Evolutionary conservation across 2,329 filamentous ascomycete genomes (phyloP), one percentile per base, ranked within the genome.

Genomic region (Curvularia hawaiiensis): DNA sequence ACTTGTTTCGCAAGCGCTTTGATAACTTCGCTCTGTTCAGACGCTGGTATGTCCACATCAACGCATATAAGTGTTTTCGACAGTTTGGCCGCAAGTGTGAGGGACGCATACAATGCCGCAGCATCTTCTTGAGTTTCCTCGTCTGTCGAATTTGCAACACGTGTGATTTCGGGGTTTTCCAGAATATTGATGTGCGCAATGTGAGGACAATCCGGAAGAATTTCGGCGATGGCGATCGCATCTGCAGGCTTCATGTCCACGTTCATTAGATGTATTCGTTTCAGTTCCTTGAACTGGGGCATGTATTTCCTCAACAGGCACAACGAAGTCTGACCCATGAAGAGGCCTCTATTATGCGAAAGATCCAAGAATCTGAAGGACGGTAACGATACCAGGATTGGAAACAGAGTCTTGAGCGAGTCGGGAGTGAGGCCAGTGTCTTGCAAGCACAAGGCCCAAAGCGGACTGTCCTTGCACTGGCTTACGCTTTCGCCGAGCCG

Each of bases 1-100:
- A 97, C 90, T 75, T 97, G 93, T 70, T 94, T 96, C 0, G 92
- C 93, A 66, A 97, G 83, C 3, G 92, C 93, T 76, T 92, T 96
- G 68, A 97, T 90, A 24, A 97, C 86, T 73, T 97, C 95, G 53
- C 90, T 91, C n/a, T 90, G 90, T 54, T 91, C 88, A 22, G 88
- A 82, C 31, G 84, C 88, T 0, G 94, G 95, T 2, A 96, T 88
- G 66, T 98, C 93, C 57, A 98, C 91, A 72, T 98, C 95, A 58
- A 99, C 85, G 57, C 92, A 94, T 30, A 98, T 88, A 31, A 99
- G 84, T 14, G 89, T 90, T 50, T 86, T 85, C 1, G 92, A 97
- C 0, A 97, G 85, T 52, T 93, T 87, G 1, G 92, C 89, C 0
- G 94, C 94, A 5, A 92, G 90, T 79, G 97, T 89, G 20, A 98